phyloP scores from a whole-genome alignment of 768 basidiomycete species.

The Artomyces pyxidatus region DNA sequence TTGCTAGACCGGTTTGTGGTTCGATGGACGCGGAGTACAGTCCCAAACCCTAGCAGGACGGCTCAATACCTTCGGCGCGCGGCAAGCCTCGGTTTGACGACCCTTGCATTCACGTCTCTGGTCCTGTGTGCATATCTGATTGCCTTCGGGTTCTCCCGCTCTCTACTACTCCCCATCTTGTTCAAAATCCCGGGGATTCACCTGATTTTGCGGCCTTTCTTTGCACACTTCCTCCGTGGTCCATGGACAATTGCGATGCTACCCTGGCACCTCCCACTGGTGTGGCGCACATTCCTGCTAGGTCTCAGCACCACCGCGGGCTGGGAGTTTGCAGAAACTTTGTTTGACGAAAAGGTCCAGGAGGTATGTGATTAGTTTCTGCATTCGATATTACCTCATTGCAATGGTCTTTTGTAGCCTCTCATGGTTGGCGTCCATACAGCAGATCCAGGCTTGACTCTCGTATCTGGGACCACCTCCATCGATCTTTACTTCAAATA shows the following conservation, averaged over 20 bases:
- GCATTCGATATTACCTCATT: background rate
- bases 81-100: background rate
- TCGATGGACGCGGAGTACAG: slow-evolving; percentile 19
- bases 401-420: slow-evolving; percentile 28
- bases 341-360: slow-evolving; percentile 53
- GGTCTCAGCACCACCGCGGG: slow-evolving; percentile 41
- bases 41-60: slow-evolving; percentile 12
- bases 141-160: slow-evolving; percentile 41
- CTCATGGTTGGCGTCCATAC: slow-evolving; percentile 36
- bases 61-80: slow-evolving; percentile 9
- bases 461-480: slow-evolving; percentile 60
- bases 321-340: slow-evolving; percentile 56
- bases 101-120: slow-evolving; percentile 1
- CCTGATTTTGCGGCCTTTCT: slow-evolving; percentile 47
- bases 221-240: slow-evolving; percentile 54
- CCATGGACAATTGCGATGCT: slow-evolving; percentile 47
- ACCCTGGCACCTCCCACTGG: slow-evolving; percentile 34
- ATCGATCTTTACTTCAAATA: slow-evolving; percentile 43
- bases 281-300: slow-evolving; percentile 42
- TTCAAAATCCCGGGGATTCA: slow-evolving; percentile 48
- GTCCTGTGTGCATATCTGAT: slow-evolving; percentile 28
- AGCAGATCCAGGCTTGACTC: slow-evolving; percentile 43
- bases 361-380: slow-evolving; percentile 33
- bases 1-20: slow-evolving; percentile 51
- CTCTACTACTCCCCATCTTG: slow-evolving; percentile 41